Evolutionary conservation across 352 stramenopile genomes (phyloP), one percentile per base, ranked within the genome.

Genomic region (Globisporangium splendens): DNA sequence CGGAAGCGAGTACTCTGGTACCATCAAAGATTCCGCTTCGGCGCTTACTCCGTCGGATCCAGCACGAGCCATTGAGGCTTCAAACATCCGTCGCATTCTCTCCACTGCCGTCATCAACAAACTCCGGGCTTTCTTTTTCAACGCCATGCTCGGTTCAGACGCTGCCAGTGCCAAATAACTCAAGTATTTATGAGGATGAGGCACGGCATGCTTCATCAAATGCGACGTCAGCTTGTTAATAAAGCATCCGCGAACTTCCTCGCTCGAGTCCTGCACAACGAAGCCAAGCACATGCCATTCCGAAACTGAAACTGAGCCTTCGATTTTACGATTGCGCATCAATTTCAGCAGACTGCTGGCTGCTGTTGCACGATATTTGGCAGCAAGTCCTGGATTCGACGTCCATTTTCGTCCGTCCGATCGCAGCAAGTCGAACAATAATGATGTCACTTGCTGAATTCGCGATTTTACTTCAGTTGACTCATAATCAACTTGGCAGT

Each of bases 281-380:
- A 88, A 88, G 4, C 83, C 83, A 5, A 95, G 75, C 38, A 89
- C 59, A 41, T 94, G 86, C 86, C 86, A 95, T 33, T 95, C 72
- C 1, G 75, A 63, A 5, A 90, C 56, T 0, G 59, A 71, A 0
- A 93, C 38, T 5, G 66, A 72, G 7, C 57, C 67, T 50, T 95
- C 86, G 4, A 93, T 66, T 2, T 60, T 62, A 21, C 67, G 56
- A n/a, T 75, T 73, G 5, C 83, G 80, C 55, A 87, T 71, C 4
- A 94, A 41, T 46, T 89, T 90, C 7, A 95, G 61, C 39, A 94
- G 56, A 28, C 71, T 70, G 33, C 65, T 81, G 1, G 82, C 70
- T 12, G 84, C 84, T 13, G 66, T 63, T 2, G 62, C 46, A 38
- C 86, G 79, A 22, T 85, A 89, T 42, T 72, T 77, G 42, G 63